phyloP scores from a whole-genome alignment of 1,284 basidiomycete genomes.

The Ustilago nuda region DNA sequence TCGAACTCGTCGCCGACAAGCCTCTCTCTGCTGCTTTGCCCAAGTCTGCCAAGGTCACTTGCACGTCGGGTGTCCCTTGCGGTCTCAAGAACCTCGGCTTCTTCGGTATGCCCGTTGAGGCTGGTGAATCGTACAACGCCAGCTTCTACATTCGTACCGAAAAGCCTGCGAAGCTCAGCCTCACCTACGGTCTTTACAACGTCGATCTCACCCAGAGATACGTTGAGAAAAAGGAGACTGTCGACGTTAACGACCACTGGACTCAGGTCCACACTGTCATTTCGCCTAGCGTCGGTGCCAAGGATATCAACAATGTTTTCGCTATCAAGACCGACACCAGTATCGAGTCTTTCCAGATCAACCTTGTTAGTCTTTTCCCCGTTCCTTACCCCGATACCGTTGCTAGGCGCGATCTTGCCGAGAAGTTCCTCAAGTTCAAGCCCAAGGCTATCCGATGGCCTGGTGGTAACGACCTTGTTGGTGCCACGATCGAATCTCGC shows the following conservation, averaged over 20 bases:
- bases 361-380: slow-evolving; percentile 56
- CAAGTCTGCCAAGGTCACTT: slow-evolving; percentile 43
- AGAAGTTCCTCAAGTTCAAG: slow-evolving; percentile 75
- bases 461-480: slow-evolving; percentile 75
- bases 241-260: slow-evolving; percentile 39
- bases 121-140: slow-evolving; percentile 41
- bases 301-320: slow-evolving; percentile 52
- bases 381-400: slow-evolving; percentile 43
- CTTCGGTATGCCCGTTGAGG: slow-evolving; percentile 50
- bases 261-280: slow-evolving; percentile 23
- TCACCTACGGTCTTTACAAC: slow-evolving; percentile 35
- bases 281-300: slow-evolving; percentile 9
- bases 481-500: slow-evolving; percentile 72
- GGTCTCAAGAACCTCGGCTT: slow-evolving; percentile 57
- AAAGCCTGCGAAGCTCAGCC: slow-evolving; percentile 14
- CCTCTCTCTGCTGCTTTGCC: slow-evolving; percentile 55
- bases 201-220: slow-evolving; percentile 18
- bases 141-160: slow-evolving; percentile 54
- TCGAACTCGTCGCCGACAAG: slow-evolving; percentile 27
- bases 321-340: slow-evolving; percentile 36
- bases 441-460: slow-evolving; percentile 79
- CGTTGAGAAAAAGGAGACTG: not conserved
- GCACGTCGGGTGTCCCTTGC: slow-evolving; percentile 18
- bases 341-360: slow-evolving; percentile 41
- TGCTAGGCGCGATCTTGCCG: slow-evolving; percentile 74